Base-by-base conservation (phyloP, 75 land plant species). In the Cunninghamia lanceolata region DNA sequence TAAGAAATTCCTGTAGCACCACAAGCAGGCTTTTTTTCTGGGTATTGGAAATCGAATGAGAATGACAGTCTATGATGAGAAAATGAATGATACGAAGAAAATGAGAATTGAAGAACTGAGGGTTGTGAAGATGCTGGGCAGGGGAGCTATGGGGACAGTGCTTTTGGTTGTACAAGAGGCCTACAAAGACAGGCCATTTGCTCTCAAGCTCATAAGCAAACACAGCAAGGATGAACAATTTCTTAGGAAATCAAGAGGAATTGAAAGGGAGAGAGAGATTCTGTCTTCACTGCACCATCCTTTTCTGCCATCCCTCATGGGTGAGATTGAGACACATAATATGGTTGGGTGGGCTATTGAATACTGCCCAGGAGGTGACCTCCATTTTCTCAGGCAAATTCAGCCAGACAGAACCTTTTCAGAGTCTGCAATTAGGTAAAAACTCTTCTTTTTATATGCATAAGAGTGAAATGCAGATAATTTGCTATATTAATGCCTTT, bases 321-420 rank as follows among this genome's bases (percentile, higher is more conserved):
- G 93, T 7, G 77, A 89, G n/a, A 71, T 95, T 21, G 87, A 85
- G 50, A 91, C 94, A 11, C 85, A 91, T 2, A 84, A 87, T 36
- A 42, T 92, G 40, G 85, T 95, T 46, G 95, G 91, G 35, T 95
- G 91, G 88, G 95, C 90, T 59, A 90, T 94, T 2, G 91, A 93
- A 52, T 91, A 87, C 77, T 95, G 97, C 88, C 89, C 94, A 45
- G 97, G 97, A 4, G 93, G 93, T 11, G 93, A 94, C 84, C 89
- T 95, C 30, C 86, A 90, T 85, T 74, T 86, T 13, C 86, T 94
- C 19, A 47, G 97, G 56, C 85, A 85, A 39, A 84, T 83, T 4
- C 95, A 94, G 88, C 89, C 91, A 16, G 96, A 95, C 85, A 89
- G 88, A 76, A 94, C 85, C 90, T 95, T 95, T 89, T 94, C 97